phyloP scores from a whole-genome alignment of 345 rosid genomes.

The Gossypium mustelinum region DNA sequence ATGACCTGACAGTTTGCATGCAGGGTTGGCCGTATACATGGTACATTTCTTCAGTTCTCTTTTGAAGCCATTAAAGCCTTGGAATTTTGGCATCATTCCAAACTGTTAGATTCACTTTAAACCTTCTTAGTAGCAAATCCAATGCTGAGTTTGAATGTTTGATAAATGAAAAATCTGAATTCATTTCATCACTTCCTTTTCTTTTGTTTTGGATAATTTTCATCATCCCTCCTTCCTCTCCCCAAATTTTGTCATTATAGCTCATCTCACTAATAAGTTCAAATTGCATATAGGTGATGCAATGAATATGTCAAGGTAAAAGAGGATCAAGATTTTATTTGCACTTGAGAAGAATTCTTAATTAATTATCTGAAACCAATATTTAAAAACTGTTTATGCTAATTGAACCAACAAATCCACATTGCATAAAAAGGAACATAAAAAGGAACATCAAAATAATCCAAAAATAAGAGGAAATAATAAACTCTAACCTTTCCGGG shows the following conservation, averaged over 20 bases:
- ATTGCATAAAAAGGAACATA: neutral
- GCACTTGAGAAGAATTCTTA: neutral
- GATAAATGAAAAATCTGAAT: neutral
- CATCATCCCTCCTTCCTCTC: neutral
- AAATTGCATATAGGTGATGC: neutral
- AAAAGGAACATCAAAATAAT: neutral
- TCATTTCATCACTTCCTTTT: neutral
- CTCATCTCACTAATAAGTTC: neutral
- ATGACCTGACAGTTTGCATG: neutral
- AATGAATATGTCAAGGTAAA: neutral
- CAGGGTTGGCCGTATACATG: neutral
- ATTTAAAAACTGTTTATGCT: neutral
- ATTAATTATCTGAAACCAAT: neutral
- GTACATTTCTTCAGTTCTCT: neutral
- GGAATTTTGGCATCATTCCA: neutral
- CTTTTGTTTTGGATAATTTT: neutral
- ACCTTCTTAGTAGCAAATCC: neutral
- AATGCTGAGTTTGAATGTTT: too few species aligned
- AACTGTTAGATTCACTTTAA: conserved; percentile 1
- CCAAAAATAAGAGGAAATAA: neutral
- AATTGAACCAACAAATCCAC: neutral
- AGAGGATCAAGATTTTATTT: neutral
- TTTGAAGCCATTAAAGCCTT: neutral
- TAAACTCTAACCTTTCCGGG: conserved; percentile 76
- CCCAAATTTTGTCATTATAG: neutral